A percentile compares a stretch with the other conserved stretches of the same genome.
Conservation (phyloP, 2,329 filamentous ascomycete genomes). For the Fusarium dlaminii region DNA sequence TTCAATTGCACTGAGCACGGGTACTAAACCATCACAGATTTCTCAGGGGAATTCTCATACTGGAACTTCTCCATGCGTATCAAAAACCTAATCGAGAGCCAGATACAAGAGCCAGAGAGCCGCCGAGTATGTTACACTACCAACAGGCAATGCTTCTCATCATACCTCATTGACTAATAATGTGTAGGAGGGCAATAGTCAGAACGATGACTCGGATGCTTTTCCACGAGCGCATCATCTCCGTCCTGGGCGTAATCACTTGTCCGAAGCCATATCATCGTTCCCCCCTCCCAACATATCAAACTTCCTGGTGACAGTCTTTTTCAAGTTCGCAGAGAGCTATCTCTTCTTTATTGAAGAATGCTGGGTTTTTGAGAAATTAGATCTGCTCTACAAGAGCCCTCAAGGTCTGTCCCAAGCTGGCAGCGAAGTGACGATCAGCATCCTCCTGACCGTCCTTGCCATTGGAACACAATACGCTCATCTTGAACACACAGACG, state of each 20-base stretch:
- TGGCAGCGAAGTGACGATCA: neutral
- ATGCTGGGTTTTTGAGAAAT: neutral
- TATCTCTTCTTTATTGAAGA: neutral
- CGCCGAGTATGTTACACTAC: neutral
- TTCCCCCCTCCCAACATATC: neutral
- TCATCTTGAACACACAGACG: neutral
- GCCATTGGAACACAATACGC: slow-evolving; percentile 2
- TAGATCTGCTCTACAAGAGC: neutral
- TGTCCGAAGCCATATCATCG: neutral
- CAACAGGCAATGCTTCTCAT: no score
- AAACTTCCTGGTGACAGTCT: neutral
- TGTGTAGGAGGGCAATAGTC: neutral
- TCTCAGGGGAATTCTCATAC: neutral
- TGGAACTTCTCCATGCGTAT: slow-evolving; percentile 5
- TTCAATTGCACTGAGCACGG: neutral
- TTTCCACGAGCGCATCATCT: slow-evolving; percentile 1
- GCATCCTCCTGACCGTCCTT: neutral
- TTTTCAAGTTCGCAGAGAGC: neutral
- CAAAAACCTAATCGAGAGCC: neutral
- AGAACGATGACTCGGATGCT: neutral
- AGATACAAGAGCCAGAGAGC: neutral
- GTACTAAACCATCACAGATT: neutral
- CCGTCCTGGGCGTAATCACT: neutral
- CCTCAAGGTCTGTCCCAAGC: neutral
- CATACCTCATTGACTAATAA: neutral